phyloP scores from a whole-genome alignment of 1,139 yeast genomes.

The Blastobotrys indianensis region DNA sequence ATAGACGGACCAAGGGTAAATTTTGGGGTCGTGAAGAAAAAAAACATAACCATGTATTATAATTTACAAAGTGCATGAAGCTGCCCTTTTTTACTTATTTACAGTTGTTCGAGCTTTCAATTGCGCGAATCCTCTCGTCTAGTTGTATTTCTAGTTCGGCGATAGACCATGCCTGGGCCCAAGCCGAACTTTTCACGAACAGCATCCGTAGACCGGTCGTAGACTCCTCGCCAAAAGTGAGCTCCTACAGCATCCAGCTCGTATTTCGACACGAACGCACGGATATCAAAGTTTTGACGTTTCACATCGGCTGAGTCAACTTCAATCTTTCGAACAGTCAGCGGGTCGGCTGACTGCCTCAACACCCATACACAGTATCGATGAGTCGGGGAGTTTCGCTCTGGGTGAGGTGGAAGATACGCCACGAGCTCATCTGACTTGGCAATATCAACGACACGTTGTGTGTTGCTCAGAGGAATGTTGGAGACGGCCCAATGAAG shows the following conservation, averaged over 20 bases:
- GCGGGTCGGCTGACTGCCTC: slow-evolving; percentile 46
- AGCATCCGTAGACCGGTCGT: slow-evolving; percentile 66
- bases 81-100: not conserved
- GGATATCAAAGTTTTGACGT: slow-evolving; percentile 59
- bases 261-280: slow-evolving; percentile 54
- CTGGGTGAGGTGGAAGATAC: slow-evolving; percentile 86
- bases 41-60: slow-evolving; percentile 7
- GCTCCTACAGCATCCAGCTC: slow-evolving; percentile 77
- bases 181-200: slow-evolving; percentile 70
- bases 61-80: slow-evolving; percentile 2
- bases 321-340: slow-evolving; percentile 14
- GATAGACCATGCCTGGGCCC: slow-evolving; percentile 62
- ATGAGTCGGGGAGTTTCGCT: slow-evolving; percentile 76
- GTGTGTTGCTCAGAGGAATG: slow-evolving; percentile 53
- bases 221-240: slow-evolving; percentile 81
- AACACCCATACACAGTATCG: slow-evolving; percentile 89
- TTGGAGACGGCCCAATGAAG: slow-evolving; percentile 77
- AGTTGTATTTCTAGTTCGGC: slow-evolving; percentile 10
- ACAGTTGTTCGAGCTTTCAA: not conserved
- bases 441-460: slow-evolving; percentile 50
- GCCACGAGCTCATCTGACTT: slow-evolving; percentile 46
- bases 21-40: too few species aligned
- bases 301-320: slow-evolving; percentile 24
- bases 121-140: too few species aligned
- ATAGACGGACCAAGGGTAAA: too few species aligned